A percentile compares a stretch with the other conserved stretches of the same genome.
phyloP scores from a whole-genome alignment of 768 basidiomycete genomes.

The Aureoboletus auriporus region DNA sequence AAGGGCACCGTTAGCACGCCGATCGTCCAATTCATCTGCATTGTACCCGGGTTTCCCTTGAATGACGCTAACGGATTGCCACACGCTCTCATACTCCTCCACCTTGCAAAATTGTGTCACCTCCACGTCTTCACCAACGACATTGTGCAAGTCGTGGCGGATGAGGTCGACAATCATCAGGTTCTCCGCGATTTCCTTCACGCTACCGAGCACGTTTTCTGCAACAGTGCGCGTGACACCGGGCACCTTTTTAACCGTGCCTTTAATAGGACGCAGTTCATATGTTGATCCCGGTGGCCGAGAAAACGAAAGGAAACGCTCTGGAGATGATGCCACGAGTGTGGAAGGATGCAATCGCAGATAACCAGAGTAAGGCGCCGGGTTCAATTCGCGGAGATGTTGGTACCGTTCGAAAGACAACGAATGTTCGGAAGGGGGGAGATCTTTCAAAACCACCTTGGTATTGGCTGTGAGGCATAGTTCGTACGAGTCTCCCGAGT shows the following conservation, averaged over 20 bases:
- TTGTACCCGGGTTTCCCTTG: conserved; percentile 55
- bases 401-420: conserved; percentile 75
- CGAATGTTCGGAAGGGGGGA: conserved; percentile 14
- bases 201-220: conserved; percentile 61
- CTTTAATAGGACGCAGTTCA: conserved; percentile 93
- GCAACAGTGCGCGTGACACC: conserved; percentile 60
- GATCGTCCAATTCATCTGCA: conserved; percentile 35
- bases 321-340: conserved; percentile 84
- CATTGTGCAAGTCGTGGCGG: conserved; percentile 84
- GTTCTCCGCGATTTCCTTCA: conserved; percentile 94
- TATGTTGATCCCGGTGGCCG: conserved; percentile 59
- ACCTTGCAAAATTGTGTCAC: conserved; percentile 84
- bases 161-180: conserved; percentile 98
- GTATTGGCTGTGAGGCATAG: conserved; percentile 83
- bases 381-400: conserved; percentile 67
- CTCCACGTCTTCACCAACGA: conserved; percentile 75
- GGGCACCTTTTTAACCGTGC: conserved; percentile 74
- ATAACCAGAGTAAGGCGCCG: conserved; percentile 86
- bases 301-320: conserved; percentile 84
- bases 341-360: conserved; percentile 73
- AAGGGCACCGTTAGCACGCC: conserved; percentile 37
- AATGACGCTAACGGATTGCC: conserved; percentile 93
- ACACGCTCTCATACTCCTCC: conserved; percentile 92
- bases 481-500: conserved; percentile 88
- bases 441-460: conserved; percentile 45